Conservation (phyloP, 73 alveolate species). For the Paramecium primaurelia region DNA sequence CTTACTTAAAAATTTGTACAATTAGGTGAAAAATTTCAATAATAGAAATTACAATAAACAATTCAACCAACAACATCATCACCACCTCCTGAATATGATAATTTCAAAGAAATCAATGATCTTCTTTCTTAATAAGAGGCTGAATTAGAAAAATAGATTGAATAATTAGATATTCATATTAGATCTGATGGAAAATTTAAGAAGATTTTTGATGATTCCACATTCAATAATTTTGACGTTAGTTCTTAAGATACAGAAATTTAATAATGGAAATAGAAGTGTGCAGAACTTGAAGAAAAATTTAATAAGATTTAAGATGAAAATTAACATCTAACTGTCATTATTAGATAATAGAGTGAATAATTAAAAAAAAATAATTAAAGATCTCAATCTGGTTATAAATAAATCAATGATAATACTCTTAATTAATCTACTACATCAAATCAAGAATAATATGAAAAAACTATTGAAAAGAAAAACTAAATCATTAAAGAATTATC, state of each 20-base stretch:
- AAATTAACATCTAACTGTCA: neutral
- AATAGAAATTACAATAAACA: neutral
- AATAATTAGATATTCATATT: neutral
- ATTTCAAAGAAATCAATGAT: neutral
- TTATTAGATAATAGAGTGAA: slow-evolving; percentile 25
- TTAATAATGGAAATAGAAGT: neutral
- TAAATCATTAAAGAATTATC: neutral
- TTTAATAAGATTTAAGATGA: neutral
- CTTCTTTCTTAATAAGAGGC: slow-evolving; percentile 7
- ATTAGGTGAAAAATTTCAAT: neutral
- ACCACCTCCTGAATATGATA: neutral
- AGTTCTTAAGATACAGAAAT: neutral
- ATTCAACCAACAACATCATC: neutral
- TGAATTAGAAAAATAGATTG: neutral
- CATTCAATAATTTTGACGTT: neutral
- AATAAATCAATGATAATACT: neutral
- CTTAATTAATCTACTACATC: neutral
- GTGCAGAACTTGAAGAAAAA: neutral
- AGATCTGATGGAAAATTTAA: neutral
- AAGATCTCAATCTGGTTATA: neutral
- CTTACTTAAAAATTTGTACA: neutral
- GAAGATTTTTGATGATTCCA: neutral
- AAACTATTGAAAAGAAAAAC: neutral
- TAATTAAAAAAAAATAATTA: neutral
- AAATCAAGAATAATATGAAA: neutral